Evolutionary conservation across 495 filamentous ascomycete species (phyloP).

Genomic region (Neurospora sp.): DNA sequence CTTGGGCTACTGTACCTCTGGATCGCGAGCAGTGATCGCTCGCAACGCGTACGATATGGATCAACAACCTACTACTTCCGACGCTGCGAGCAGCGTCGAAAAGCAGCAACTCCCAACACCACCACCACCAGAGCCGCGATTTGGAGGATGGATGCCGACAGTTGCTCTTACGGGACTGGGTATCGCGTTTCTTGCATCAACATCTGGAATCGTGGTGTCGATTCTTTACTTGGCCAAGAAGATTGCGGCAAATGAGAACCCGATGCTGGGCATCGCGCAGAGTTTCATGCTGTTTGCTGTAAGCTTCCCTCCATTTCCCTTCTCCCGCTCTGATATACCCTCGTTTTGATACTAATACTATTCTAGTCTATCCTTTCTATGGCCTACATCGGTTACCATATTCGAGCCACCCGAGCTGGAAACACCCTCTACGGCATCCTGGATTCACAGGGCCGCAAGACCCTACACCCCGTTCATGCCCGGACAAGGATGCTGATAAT

Average conservation of each 20-base stretch:
- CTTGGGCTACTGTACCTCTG: not conserved
- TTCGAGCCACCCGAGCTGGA: conserved; percentile 3
- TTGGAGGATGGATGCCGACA: not conserved
- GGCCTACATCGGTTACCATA: conserved; percentile 9
- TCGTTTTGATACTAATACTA: not conserved
- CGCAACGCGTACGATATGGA: not conserved
- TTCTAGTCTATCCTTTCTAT: conserved; percentile 9
- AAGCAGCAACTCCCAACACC: not conserved
- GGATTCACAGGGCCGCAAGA: conserved; percentile 2
- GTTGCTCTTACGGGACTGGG: not conserved
- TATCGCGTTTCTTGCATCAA: not conserved
- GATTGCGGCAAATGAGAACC: not conserved
- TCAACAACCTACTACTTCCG: not conserved
- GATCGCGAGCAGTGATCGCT: not conserved
- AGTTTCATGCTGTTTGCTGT: conserved; percentile 12
- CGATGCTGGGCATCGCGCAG: conserved; percentile 4
- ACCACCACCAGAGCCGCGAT: not conserved
- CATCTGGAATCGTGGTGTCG: not conserved
- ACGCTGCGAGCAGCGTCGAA: not conserved
- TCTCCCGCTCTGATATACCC: not conserved
- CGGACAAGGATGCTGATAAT: conserved; percentile 6
- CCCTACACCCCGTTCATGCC: conserved; percentile 9
- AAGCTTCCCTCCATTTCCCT: not conserved
- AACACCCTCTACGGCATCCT: conserved; percentile 4
- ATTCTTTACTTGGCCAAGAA: not conserved